Evolutionary conservation across 1,284 basidiomycete species (phyloP), one percentile per base, ranked within the genome.

Genomic region (Puccinia horiana): DNA sequence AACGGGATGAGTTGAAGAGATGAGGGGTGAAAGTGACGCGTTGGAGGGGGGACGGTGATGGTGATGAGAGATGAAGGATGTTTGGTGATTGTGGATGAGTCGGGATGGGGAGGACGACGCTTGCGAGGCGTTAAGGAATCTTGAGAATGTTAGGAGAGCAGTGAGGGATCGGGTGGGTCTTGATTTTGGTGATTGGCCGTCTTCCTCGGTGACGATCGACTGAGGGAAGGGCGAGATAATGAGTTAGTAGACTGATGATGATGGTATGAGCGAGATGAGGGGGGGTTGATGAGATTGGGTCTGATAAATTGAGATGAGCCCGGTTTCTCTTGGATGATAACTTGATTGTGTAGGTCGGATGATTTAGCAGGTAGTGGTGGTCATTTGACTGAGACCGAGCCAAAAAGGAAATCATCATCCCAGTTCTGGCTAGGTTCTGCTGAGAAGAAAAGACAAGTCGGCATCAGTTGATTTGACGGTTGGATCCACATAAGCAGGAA

Each of bases 391-490:
- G 78, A 81, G 37, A n/a, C 37, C 16, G 78, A 81, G 20, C 70
- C 69, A 29, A 81, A 81, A 6, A 81, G 56, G 70, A 81, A 81
- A 32, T 81, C 78, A 63, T 81, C 54, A 58, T 81, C 78, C 78
- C 78, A 81, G 26, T 81, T 81, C 35, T 81, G 69, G 40, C 78
- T 81, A 29, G 78, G 56, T 74, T 81, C 77, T 79, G 65, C 26
- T 29, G 18, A 47, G 58, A 23, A 63, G 58, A n/a, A n/a, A n/a
- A n/a, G n/a, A n/a, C n/a, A n/a, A n/a, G n/a, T n/a, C n/a, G n/a
- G n/a, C n/a, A n/a, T n/a, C n/a, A n/a, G 58, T 5, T 63, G 29
- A 26, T 32, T 37, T 32, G 35, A 4, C 35, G 26, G 42, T 14
- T 1, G n/a, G n/a, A n/a, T n/a, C n/a, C n/a, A n/a, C n/a, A n/a